phyloP scores from a whole-genome alignment of 768 basidiomycete genomes.

The Phylloporus sp. region DNA sequence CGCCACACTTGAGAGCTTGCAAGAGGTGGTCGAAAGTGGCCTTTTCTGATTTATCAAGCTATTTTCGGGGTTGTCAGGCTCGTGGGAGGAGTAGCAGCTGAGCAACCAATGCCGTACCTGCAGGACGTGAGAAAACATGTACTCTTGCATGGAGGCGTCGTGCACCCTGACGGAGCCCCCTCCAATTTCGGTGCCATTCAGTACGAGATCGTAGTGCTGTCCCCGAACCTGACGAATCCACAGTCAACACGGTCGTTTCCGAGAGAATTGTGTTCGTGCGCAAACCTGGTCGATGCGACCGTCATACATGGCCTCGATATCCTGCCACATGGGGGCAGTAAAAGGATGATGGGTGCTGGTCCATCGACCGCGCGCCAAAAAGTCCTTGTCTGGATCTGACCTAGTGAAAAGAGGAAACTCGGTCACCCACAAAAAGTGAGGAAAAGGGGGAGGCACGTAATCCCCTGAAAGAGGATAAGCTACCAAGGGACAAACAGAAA shows the following conservation, averaged over 20 bases:
- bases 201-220: conserved; percentile 93
- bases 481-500: background rate
- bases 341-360: conserved; percentile 94
- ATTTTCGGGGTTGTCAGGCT: conserved; percentile 9
- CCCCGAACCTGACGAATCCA: conserved; percentile 65
- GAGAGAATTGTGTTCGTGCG: conserved; percentile 5
- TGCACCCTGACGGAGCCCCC: conserved; percentile 93
- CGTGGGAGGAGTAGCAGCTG: conserved; percentile 6
- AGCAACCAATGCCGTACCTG: conserved; percentile 49
- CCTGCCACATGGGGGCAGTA: conserved; percentile 92
- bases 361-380: conserved; percentile 83
- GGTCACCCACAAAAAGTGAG: conserved; percentile 92
- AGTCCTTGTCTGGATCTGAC: conserved; percentile 83
- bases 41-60: conserved; percentile 74
- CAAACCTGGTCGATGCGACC: conserved; percentile 59
- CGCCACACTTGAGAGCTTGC: conserved; percentile 83
- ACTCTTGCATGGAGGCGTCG: conserved; percentile 81
- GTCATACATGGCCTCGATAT: conserved; percentile 68
- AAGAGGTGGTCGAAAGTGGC: conserved; percentile 78
- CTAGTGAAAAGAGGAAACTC: conserved; percentile 92
- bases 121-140: conserved; percentile 69
- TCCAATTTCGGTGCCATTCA: conserved; percentile 92
- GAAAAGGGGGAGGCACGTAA: conserved; percentile 47
- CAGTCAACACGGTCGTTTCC: background rate
- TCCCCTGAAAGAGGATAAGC: conserved; percentile 41